A percentile compares a stretch with the other conserved stretches of the same genome.
These are phyloP conservation scores for Amyloporia xantha DNA, from an alignment of 768 basidiomycete genomes.

Conservation along the genomic window DNA sequence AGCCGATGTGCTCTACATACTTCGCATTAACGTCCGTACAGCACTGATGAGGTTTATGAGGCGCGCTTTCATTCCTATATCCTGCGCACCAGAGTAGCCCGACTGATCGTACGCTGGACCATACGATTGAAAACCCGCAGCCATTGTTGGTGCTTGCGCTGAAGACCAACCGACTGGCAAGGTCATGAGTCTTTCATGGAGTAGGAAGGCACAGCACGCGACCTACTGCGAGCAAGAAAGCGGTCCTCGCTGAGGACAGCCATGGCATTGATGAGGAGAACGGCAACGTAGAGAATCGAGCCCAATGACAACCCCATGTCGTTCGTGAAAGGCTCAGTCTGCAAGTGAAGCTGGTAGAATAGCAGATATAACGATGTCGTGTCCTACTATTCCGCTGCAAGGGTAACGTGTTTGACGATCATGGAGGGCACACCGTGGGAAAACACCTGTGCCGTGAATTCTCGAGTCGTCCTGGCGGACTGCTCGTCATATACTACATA, in stretches of 20 bases:
- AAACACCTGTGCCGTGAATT: not conserved
- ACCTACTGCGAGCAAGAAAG: slow-evolving; percentile 87
- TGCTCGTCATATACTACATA: not conserved
- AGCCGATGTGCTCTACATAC: no score
- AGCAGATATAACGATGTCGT: slow-evolving; percentile 8
- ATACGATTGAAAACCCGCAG: slow-evolving; percentile 57
- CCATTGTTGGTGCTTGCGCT: slow-evolving; percentile 49
- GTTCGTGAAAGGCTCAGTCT: no score
- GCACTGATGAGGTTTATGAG: slow-evolving; percentile 91
- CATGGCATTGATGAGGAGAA: slow-evolving; percentile 90
- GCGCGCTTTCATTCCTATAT: slow-evolving; percentile 75
- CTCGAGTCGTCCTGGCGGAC: not conserved
- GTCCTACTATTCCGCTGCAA: no score
- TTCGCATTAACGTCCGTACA: slow-evolving; percentile 93
- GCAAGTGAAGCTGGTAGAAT: slow-evolving; percentile 14
- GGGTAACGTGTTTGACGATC: no score
- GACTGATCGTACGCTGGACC: slow-evolving; percentile 65
- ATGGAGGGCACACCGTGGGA: not conserved
- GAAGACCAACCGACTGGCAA: slow-evolving; percentile 84
- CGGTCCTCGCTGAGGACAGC: slow-evolving; percentile 95
- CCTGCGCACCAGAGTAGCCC: slow-evolving; percentile 45
- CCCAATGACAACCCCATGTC: slow-evolving; percentile 56
- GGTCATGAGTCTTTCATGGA: slow-evolving; percentile 10
- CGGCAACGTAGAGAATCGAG: slow-evolving; percentile 73
- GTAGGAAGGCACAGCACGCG: slow-evolving; percentile 11